A percentile compares a stretch with the other conserved stretches of the same genome.
phyloP scores from a whole-genome alignment of 495 filamentous ascomycete species.

The Elasticomyces elasticus region DNA sequence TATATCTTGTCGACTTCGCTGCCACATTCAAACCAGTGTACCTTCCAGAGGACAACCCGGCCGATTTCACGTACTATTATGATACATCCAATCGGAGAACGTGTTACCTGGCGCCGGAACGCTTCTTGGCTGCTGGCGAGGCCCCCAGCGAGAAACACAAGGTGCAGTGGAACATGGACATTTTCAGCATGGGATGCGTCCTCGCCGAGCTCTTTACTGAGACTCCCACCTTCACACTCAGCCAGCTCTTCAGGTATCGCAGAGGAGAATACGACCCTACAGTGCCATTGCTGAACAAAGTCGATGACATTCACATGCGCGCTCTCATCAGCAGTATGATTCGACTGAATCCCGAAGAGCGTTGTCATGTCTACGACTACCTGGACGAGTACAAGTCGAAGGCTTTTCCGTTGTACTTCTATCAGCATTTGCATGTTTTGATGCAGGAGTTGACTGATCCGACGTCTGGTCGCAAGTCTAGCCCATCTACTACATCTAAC shows the following conservation, averaged over 20 bases:
- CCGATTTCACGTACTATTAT: conserved; percentile 95
- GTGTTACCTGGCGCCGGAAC: conserved; percentile 93
- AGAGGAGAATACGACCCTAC: conserved; percentile 85
- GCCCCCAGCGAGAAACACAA: conserved; percentile 48
- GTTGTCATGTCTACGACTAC: conserved; percentile 91
- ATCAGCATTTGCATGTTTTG: conserved; percentile 92
- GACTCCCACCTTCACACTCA: conserved; percentile 81
- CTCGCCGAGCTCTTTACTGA: conserved; percentile 98
- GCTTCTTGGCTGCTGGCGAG: conserved; percentile 66
- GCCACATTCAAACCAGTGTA: conserved; percentile 91
- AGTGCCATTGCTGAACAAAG: conserved; percentile 67
- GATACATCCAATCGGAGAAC: conserved; percentile 84
- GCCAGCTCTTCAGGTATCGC: conserved; percentile 88
- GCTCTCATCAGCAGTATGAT: conserved; percentile 93
- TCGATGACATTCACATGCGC: conserved; percentile 77
- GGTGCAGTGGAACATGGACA: conserved; percentile 94
- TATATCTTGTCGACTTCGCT: conserved; percentile 93
- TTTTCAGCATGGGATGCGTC: conserved; percentile 95
- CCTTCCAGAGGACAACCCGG: conserved; percentile 92
- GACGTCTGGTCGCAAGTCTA: conserved; percentile 59
- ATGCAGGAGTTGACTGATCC: conserved; percentile 94
- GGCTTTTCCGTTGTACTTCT: conserved; percentile 91
- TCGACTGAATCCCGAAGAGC: conserved; percentile 76
- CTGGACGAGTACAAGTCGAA: conserved; percentile 84
- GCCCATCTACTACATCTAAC: conserved; percentile 54